A percentile compares a stretch with the other conserved stretches of the same genome.
Conservation (phyloP, 2,329 filamentous ascomycete species). For the Esteya vermicola region DNA sequence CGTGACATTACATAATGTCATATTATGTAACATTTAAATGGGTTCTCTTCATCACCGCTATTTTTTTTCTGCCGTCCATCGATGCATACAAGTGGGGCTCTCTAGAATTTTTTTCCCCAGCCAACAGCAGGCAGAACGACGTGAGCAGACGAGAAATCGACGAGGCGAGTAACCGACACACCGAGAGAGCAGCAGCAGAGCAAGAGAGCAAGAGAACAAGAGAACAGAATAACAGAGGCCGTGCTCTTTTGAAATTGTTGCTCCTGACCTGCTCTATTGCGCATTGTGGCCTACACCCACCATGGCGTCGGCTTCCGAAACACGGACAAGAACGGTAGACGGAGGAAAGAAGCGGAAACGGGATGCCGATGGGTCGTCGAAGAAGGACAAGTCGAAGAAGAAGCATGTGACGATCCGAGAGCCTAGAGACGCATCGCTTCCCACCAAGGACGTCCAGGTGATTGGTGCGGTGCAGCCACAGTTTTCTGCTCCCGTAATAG, state of each 20-base stretch:
- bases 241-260: too few species aligned
- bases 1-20: not conserved
- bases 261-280: not conserved
- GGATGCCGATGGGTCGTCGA: conserved; percentile 13
- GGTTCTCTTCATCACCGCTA: conserved; percentile 4
- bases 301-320: conserved; percentile 1
- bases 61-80: conserved; percentile 6
- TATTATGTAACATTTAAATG: not conserved
- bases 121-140: not conserved
- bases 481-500: conserved; percentile 30
- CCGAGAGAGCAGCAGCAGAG: too few species aligned
- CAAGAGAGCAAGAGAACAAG: not conserved
- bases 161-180: too few species aligned
- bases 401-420: conserved; percentile 34
- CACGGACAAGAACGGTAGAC: conserved; percentile 5
- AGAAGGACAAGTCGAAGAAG: conserved; percentile 27
- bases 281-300: not conserved
- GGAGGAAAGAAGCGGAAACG: conserved; percentile 38
- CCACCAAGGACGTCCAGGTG: conserved; percentile 24
- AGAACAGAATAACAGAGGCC: not conserved
- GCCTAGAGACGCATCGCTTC: conserved; percentile 4
- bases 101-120: conserved; percentile 7
- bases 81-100: not conserved
- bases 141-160: too few species aligned
- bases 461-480: conserved; percentile 30